These are phyloP conservation scores for Asterochloris sp. DNA, from an alignment of 139 green algal genomes.

Conservation along the genomic window DNA sequence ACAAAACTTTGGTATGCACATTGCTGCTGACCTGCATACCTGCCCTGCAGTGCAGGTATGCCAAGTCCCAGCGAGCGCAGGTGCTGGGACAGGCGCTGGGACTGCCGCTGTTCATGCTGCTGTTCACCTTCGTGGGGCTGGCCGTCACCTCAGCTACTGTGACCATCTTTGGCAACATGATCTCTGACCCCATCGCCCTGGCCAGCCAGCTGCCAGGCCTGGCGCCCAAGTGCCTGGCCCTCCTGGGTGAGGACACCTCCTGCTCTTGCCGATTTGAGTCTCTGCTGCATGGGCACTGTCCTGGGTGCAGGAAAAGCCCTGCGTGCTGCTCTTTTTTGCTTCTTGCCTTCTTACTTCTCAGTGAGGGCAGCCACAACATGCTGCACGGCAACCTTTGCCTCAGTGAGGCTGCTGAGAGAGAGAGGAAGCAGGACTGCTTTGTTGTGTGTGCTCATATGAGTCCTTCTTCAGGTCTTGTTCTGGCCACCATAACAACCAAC, in stretches of 20 bases:
- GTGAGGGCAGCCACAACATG: too few species aligned
- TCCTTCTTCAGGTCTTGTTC: conserved; percentile 47
- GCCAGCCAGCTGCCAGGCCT: conserved; percentile 45
- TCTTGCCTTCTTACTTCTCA: too few species aligned
- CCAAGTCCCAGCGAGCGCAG: conserved; percentile 57
- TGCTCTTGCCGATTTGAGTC: neutral
- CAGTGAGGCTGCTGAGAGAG: too few species aligned
- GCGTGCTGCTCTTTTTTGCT: conserved; percentile 18
- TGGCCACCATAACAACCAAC: conserved; percentile 82
- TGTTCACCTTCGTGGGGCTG: conserved; percentile 73
- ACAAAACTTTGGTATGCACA: too few species aligned
- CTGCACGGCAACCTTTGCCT: too few species aligned
- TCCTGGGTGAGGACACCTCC: conserved; percentile 43
- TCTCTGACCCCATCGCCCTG: conserved; percentile 72
- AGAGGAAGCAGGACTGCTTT: too few species aligned
- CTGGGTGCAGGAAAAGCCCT: neutral
- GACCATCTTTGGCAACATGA: conserved; percentile 67
- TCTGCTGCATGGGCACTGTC: neutral
- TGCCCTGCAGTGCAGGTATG: conserved; percentile 35
- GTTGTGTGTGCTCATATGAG: too few species aligned
- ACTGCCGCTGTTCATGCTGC: conserved; percentile 75
- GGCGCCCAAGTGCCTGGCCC: conserved; percentile 38
- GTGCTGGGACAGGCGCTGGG: conserved; percentile 67
- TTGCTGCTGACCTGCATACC: neutral
- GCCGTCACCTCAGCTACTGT: conserved; percentile 73